Evolutionary conservation across 169 alveolate species (phyloP), one percentile per base, ranked within the genome.

Genomic region (Eimeria falciformis): DNA sequence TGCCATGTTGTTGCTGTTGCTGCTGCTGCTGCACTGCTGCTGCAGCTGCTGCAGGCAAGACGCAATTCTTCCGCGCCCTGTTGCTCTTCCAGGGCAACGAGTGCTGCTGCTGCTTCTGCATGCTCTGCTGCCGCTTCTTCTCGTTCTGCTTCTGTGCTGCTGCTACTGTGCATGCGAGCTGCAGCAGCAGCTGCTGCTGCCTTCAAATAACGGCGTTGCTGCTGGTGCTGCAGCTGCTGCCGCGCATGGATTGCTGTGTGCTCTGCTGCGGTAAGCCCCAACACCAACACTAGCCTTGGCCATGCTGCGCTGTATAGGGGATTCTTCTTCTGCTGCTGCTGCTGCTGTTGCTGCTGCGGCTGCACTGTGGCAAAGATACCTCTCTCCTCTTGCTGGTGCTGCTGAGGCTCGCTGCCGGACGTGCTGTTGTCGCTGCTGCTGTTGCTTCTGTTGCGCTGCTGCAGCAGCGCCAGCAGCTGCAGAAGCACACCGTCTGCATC

Each of bases 391-490:
- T 58, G 27, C 71, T 58, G 71, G 33, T 58, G 29, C 71, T 58
- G 71, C 71, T 58, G 27, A 7, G 9, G 27, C 45, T n/a, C 56
- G 5, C 71, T 23, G 45, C 53, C 53, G 9, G 50, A 25, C 50
- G 50, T 68, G 79, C 79, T 68, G 79, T 47, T 68, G 47, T 47
- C 29, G 47, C 79, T 33, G 79, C 47, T 68, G 79, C 37, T 56
- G 69, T 12, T 29, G 87, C 82, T 58, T 58, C 17, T 4, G 29
- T 7, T 18, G 25, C 43, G 56, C 45, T 47, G n/a, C 90, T 82
- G 90, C n/a, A 82, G 90, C 29, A 66, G 78, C 21, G 40, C 29
- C 33, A 82, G 62, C 45, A 82, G 90, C 43, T 50, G 65, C 66
- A 82, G 78, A 9, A 82, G 90, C 55, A 82, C 40, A 1, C 66